Base-by-base conservation (phyloP, 768 basidiomycete species). In the Megacollybia marginata region DNA sequence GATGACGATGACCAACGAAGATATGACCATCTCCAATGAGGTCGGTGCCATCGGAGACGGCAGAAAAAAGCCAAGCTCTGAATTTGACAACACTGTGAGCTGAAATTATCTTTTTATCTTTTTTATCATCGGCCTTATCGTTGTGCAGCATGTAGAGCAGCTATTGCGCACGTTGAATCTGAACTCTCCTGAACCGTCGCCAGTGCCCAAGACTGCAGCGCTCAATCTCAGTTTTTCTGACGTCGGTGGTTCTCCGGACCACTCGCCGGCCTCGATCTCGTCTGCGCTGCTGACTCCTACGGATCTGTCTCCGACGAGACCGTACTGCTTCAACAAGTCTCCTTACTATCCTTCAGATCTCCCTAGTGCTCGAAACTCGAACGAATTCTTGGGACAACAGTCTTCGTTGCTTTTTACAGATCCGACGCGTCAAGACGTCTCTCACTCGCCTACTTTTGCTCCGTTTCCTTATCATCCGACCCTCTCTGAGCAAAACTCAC, bases 41-140 rank as follows among this genome's bases (percentile, higher is more conserved):
- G 71, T 88, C 46, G 86, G 88, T 5, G 85, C 85, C 59, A 82
- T 90, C 61, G 88, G 88, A 43, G 88, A 91, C 57, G 88, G 87
- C 13, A 77, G 85, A 56, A 86, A 82, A 65, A 82, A 75, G 62
- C 69, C 66, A 47, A 75, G 69, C 44, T 76, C 82, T 28, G 78
- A 74, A 43, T 75, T 75, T 43, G 80, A 77, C 36, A 75, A 82
- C 55, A 72, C 65, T 42, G 81, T 82, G 59, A 52, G 73, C 61
- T 50, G 57, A 51, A 51, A 4, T 51, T 44, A 38, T 50, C 56
- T 57, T 54, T 49, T 28, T n/a, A 48, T 59, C 52, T 32, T 57
- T 44, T 50, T 59, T 54, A 51, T 44, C 52, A 46, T 42, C 49
- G 45, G n/a, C 42, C 42, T 49, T 32, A 36, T 62, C 48, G 23